Conservation (phyloP, 441 rosid species). For the Pelargonium australe region DNA sequence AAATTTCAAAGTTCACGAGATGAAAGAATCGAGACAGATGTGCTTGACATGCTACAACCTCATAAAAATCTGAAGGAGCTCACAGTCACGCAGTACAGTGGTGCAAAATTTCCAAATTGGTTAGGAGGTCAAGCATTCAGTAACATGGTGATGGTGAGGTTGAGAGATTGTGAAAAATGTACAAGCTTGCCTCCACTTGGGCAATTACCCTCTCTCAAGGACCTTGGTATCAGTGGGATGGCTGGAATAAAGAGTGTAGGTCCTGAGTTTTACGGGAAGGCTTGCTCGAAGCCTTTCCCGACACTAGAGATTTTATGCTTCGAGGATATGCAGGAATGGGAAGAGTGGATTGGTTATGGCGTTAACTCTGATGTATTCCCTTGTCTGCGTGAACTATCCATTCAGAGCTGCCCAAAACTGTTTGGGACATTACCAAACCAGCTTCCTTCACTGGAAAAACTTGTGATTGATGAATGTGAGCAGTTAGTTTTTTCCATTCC, state of each 20-base stretch:
- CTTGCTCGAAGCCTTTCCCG: constrained; percentile 15
- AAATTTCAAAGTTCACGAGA: constrained; percentile 13
- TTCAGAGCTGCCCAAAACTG: constrained; percentile 20
- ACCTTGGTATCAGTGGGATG: constrained; percentile 21
- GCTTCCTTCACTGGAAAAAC: constrained; percentile 20
- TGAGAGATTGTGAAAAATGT: constrained; percentile 24
- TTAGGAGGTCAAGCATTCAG: constrained; percentile 24
- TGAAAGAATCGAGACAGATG: constrained; percentile 14
- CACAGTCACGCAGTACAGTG: constrained; percentile 18
- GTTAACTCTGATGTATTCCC: constrained; percentile 22
- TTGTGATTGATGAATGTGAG: constrained; percentile 16
- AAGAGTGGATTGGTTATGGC: constrained; percentile 20
- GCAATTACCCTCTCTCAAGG: constrained; percentile 21
- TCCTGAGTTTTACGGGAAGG: constrained; percentile 26
- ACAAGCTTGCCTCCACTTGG: constrained; percentile 31
- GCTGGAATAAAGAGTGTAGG: constrained; percentile 19
- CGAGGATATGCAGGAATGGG: constrained; percentile 25
- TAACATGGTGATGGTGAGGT: constrained; percentile 22
- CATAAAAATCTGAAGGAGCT: constrained; percentile 17
- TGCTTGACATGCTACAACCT: constrained; percentile 25
- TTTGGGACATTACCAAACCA: neutral
- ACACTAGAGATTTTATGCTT: constrained; percentile 22
- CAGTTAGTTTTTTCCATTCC: constrained; percentile 9
- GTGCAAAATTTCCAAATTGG: constrained; percentile 34
- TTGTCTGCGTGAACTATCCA: constrained; percentile 15